Evolutionary conservation across 768 basidiomycete species (phyloP).

Genomic region (Leccinum broughii): DNA sequence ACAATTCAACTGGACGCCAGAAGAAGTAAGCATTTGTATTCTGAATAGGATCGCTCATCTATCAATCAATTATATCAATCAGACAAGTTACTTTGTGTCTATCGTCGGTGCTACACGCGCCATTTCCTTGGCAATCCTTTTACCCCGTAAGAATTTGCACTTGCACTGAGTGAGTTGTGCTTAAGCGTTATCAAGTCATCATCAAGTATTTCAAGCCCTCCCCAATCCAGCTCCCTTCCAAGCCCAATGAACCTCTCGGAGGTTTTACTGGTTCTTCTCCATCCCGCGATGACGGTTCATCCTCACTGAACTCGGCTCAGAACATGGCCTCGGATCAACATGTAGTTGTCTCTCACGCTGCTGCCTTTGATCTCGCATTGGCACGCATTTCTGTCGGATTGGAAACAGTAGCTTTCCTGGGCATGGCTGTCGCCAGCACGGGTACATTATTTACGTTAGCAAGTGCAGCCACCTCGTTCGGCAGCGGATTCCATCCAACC

Average conservation of each 20-base stretch:
- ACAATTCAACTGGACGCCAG: conserved; percentile 66
- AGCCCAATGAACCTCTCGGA: conserved; percentile 21
- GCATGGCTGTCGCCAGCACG: conserved; percentile 49
- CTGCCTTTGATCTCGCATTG: conserved; percentile 66
- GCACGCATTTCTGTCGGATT: conserved; percentile 61
- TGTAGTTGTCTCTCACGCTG: conserved; percentile 35
- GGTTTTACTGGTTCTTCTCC: conserved; percentile 3
- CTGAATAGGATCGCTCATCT: not conserved
- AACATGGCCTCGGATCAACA: conserved; percentile 2
- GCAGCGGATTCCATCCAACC: conserved; percentile 64
- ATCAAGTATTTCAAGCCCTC: conserved; percentile 56
- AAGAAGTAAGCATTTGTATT: conserved; percentile 45
- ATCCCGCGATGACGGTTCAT: conserved; percentile 3
- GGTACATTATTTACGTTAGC: conserved; percentile 52
- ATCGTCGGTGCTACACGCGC: conserved; percentile 54
- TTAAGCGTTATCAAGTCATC: conserved; percentile 39
- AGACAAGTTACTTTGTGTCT: conserved; percentile 79
- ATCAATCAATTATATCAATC: conserved; percentile 1
- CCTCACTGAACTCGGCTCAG: conserved; percentile 2
- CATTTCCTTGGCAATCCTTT: conserved; percentile 49
- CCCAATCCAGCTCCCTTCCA: conserved; percentile 18
- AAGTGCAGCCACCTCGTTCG: conserved; percentile 58
- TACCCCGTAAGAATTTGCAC: conserved; percentile 53
- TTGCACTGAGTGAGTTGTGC: not conserved
- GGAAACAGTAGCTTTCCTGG: conserved; percentile 51